These are phyloP conservation scores for Fistulina hepatica DNA, from an alignment of 1,284 basidiomycete species.

Conservation along the genomic window DNA sequence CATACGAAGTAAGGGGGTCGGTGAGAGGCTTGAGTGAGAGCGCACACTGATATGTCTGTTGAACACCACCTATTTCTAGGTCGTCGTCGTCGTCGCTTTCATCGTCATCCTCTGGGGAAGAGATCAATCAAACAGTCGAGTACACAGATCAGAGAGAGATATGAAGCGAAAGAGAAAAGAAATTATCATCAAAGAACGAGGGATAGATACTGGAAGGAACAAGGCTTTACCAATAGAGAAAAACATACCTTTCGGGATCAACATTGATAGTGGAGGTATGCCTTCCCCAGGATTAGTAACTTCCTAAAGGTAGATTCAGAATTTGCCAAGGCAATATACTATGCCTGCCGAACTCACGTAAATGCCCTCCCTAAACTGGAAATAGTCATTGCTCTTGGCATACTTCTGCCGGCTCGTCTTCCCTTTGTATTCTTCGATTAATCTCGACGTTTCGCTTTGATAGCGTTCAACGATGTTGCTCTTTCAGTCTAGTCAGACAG, in stretches of 20 bases:
- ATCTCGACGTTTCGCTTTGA: too few relatives aligned
- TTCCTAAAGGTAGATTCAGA: slow-evolving; percentile 35
- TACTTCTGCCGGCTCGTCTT: slow-evolving; percentile 71
- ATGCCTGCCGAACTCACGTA: slow-evolving; percentile 43
- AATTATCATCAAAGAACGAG: too few relatives aligned
- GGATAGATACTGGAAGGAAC: too few relatives aligned
- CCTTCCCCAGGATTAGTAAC: slow-evolving; percentile 50
- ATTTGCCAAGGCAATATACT: slow-evolving; percentile 3
- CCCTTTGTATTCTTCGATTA: slow-evolving; percentile 36
- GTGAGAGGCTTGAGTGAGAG: slow-evolving; percentile 53
- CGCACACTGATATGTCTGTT: slow-evolving; percentile 74
- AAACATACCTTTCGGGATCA: slow-evolving; percentile 55
- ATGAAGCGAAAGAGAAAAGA: too few relatives aligned
- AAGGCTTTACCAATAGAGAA: too few relatives aligned
- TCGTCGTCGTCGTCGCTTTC: slow-evolving; percentile 69
- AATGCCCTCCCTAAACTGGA: slow-evolving; percentile 51
- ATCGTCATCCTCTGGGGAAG: slow-evolving; percentile 58
- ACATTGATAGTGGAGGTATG: slow-evolving; percentile 69
- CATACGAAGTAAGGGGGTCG: slow-evolving; percentile 69
- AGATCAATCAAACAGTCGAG: slow-evolving; percentile 6
- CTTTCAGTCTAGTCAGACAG: slow-evolving; percentile 22
- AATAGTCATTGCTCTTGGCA: slow-evolving; percentile 49
- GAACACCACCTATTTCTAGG: slow-evolving; percentile 70
- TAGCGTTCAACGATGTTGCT: slow-evolving; percentile 31
- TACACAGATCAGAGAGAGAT: too few relatives aligned